Conservation (phyloP, 2,329 filamentous ascomycete species). For the Camillea tinctor region DNA sequence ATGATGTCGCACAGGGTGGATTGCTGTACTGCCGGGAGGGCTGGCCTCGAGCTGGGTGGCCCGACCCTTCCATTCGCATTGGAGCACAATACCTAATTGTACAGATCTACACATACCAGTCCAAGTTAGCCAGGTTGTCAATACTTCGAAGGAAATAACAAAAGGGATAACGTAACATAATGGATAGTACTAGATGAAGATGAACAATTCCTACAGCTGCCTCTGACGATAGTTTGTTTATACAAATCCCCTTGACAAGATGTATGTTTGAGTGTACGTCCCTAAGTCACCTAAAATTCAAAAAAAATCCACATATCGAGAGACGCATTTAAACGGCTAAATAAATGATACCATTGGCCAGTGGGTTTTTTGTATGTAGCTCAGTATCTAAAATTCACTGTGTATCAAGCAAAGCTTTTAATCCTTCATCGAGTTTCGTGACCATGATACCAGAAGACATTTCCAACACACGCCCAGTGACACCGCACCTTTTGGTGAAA, state of each 20-base stretch:
- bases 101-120: too few species aligned
- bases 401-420: slow-evolving; percentile 41
- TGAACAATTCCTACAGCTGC: too few species aligned
- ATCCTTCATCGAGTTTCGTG: slow-evolving; percentile 40
- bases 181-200: too few species aligned
- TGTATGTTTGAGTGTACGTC: not conserved
- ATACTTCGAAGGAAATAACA: too few species aligned
- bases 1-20: not conserved
- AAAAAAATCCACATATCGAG: not conserved
- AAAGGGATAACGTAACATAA: too few species aligned
- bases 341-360: slow-evolving; percentile 22
- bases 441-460: slow-evolving; percentile 39
- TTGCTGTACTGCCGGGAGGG: not conserved
- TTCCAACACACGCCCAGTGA: slow-evolving; percentile 37
- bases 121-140: too few species aligned
- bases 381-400: slow-evolving; percentile 33
- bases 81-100: not conserved
- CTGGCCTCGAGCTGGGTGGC: not conserved
- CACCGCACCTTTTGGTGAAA: slow-evolving; percentile 40
- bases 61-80: not conserved
- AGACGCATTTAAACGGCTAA: slow-evolving; percentile 10
- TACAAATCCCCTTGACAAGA: too few species aligned
- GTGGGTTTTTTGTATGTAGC: slow-evolving; percentile 13
- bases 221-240: too few species aligned
- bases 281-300: not conserved